Base-by-base conservation (phyloP, 2,329 filamentous ascomycete species). In the Ophiostoma perfectum region DNA sequence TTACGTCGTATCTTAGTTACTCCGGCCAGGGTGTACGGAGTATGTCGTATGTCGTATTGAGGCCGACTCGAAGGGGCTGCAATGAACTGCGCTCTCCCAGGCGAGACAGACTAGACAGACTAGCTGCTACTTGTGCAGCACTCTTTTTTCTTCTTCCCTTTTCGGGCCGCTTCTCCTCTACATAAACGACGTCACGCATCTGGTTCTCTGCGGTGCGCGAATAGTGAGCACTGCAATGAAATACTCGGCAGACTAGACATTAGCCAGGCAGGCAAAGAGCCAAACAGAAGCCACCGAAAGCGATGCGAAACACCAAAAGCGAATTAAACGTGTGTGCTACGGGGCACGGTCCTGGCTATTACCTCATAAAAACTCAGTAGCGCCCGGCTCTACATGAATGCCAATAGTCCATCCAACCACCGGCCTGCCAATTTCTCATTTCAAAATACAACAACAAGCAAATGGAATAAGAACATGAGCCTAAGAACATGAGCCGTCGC, bases 301-400 rank as follows among this genome's bases (percentile, higher is more conserved):
- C 6, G 42, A 44, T 8, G 42, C 42, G 42, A 44, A 44, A 44
- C 42, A 44, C 11, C 42, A 44, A 44, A 44, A 55, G 55, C n/a
- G 55, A 60, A 60, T 38, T 60, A 60, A 60, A 60, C 55, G 38
- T 60, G 55, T 16, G 5, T 60, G 55, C 27, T 60, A 60, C 27
- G 55, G 27, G 55, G 52, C 27, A 18, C 9, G 14, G 12, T 38
- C 27, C 55, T 39, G 0, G 27, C 55, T 60, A 60, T 60, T 60
- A 60, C 55, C 55, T 60, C 55, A 60, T 60, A 60, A 9, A 38
- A 60, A 60, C 55, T 36, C 12, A 60, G 27, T 60, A 60, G 55
- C 55, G 55, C 55, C 55, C 27, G 11, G 55, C 55, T 38, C 27
- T 60, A 27, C 38, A 60, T 60, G 27, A 60, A 12, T 60, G 42